A percentile compares a stretch with the other conserved stretches of the same genome.
Conservation (phyloP, 352 stramenopile species). For the Elongisporangium undulatum region DNA sequence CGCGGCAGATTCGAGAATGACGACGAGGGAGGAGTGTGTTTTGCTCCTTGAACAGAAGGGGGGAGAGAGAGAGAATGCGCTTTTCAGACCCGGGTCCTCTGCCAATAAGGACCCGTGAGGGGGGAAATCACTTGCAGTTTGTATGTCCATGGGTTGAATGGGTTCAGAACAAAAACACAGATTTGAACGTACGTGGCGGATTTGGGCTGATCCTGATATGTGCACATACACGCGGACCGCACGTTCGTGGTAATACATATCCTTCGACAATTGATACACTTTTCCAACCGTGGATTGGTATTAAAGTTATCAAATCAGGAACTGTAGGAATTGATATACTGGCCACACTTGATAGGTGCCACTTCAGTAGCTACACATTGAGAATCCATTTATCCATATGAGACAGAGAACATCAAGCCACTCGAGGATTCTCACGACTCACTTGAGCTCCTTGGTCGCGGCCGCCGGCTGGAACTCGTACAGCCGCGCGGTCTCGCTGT, state of each 20-base stretch:
- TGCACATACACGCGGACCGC: not conserved
- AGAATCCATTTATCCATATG: not conserved
- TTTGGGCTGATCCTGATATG: not conserved
- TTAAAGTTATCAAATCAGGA: not conserved
- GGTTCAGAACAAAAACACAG: not conserved
- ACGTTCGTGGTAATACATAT: not conserved
- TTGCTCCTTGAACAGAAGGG: not conserved
- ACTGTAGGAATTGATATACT: not conserved
- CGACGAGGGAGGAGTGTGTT: not conserved
- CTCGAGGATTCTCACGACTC: not conserved
- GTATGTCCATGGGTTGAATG: not conserved
- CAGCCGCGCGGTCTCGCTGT: conserved; percentile 1
- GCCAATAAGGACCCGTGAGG: conserved; percentile 5
- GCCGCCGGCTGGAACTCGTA: not conserved
- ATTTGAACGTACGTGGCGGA: not conserved
- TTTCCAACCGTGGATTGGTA: not conserved
- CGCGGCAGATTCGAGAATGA: conserved; percentile 27
- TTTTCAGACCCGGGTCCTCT: conserved; percentile 5
- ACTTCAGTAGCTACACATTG: not conserved
- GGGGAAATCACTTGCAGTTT: conserved; percentile 5
- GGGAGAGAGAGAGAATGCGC: not conserved
- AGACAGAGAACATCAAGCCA: not conserved
- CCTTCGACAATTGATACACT: not conserved
- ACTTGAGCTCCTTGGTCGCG: not conserved
- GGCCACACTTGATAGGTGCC: not conserved